Percentiles rank a stretch among this genome's conserved stretches.
These are phyloP conservation scores for Hamamelis virginiana DNA, from an alignment of 164 flowering plant genomes.

Conservation along the genomic window DNA sequence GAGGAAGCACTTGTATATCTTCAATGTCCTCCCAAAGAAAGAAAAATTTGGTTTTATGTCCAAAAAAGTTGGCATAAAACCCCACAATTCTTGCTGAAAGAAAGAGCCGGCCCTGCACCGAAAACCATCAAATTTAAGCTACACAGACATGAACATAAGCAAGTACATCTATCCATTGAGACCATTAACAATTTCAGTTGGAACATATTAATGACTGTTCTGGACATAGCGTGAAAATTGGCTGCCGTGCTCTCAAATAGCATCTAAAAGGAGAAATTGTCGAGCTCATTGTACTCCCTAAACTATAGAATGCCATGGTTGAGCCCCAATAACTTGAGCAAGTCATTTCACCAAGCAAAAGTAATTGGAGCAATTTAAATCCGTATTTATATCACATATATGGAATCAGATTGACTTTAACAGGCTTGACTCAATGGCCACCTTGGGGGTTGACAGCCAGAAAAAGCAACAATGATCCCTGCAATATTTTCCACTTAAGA, in stretches of 20 bases:
- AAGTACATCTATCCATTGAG: background rate
- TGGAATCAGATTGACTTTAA: too few species aligned
- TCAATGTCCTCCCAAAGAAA: slow-evolving; percentile 90
- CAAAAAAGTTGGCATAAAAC: slow-evolving; percentile 76
- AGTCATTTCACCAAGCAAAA: too few species aligned
- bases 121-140: background rate
- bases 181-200: background rate
- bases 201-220: background rate
- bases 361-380: too few species aligned
- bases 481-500: background rate
- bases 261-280: too few species aligned
- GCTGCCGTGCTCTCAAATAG: background rate
- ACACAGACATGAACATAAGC: background rate
- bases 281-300: too few species aligned
- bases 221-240: background rate
- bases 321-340: too few species aligned
- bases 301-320: too few species aligned
- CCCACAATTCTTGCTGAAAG: slow-evolving; percentile 79
- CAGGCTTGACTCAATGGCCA: too few species aligned
- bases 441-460: too few species aligned
- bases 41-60: slow-evolving; percentile 75
- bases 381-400: too few species aligned
- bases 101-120: slow-evolving; percentile 71
- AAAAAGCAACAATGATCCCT: too few species aligned
- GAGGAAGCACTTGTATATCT: slow-evolving; percentile 63